phyloP scores from a whole-genome alignment of 169 alveolate species.

The Perkinsus olseni region DNA sequence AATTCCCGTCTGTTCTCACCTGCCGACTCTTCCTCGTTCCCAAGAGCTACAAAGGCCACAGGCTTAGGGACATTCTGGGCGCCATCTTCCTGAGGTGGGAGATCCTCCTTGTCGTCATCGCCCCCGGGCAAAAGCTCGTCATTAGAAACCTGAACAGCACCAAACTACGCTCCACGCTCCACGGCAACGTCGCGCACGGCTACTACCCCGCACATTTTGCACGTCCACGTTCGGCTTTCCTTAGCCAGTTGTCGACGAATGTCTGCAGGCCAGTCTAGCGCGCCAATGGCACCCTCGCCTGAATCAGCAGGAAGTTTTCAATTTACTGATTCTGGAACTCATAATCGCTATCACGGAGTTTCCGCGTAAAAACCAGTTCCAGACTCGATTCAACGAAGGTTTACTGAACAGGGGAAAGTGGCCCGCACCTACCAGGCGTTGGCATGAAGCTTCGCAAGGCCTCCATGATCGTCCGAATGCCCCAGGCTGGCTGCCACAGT shows the following conservation, averaged over 20 bases:
- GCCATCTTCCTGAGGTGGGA: not conserved
- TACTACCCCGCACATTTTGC: constrained; percentile 19
- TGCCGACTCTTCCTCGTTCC: not conserved
- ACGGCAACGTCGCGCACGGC: not conserved
- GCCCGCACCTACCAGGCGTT: constrained; percentile 40
- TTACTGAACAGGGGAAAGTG: too few species aligned
- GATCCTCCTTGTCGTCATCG: not conserved
- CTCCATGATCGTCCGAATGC: constrained; percentile 71
- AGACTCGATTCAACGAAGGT: too few species aligned
- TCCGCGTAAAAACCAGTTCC: too few species aligned
- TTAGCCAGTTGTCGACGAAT: constrained; percentile 24
- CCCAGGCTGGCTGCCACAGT: constrained; percentile 89
- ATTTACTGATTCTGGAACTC: not conserved
- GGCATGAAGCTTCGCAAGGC: constrained; percentile 79
- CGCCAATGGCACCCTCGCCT: constrained; percentile 31
- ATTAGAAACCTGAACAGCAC: not conserved
- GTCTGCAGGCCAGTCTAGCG: constrained; percentile 37
- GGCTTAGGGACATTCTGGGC: not conserved
- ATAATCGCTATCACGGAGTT: too few species aligned
- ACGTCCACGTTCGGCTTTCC: constrained; percentile 31
- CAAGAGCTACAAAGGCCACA: not conserved
- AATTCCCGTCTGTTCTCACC: too few species aligned
- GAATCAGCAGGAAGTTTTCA: not conserved
- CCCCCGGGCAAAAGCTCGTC: not conserved
- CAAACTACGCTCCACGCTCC: too few species aligned